Evolutionary conservation across 345 rosid species (phyloP).

Genomic region (Corchorus capsularis): DNA sequence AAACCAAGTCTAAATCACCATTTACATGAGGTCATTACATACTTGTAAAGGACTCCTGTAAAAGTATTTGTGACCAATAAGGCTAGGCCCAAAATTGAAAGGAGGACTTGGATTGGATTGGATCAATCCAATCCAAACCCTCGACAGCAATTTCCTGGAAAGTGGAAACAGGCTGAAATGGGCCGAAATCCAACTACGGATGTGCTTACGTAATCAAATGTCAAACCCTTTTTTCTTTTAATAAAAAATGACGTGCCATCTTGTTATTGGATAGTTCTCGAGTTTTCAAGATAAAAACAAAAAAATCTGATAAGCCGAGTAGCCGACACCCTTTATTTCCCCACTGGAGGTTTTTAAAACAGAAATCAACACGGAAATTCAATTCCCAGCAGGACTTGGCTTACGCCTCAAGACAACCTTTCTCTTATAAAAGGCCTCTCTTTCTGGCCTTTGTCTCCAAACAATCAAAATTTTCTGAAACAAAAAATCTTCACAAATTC

Average conservation of each 20-base stretch:
- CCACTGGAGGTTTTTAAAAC: neutral
- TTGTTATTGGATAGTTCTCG: neutral
- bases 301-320: neutral
- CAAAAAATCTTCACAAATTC: neutral
- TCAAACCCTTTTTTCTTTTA: neutral
- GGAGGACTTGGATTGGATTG: too few relatives aligned
- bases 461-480: neutral
- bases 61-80: too few relatives aligned
- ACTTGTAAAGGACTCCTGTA: too few relatives aligned
- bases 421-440: conserved; percentile 10
- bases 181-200: neutral
- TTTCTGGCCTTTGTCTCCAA: neutral
- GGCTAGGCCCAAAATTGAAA: too few relatives aligned
- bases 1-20: too few relatives aligned
- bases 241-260: neutral
- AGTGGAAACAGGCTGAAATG: neutral
- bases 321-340: conserved; percentile 21
- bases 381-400: conserved; percentile 29
- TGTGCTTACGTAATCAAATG: neutral
- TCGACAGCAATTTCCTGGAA: neutral
- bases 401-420: conserved; percentile 45
- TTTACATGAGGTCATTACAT: too few relatives aligned
- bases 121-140: neutral
- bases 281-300: neutral
- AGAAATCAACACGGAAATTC: conserved; percentile 4